Percentiles rank a stretch among this genome's conserved stretches.
Evolutionary conservation across 2,329 filamentous ascomycete genomes (phyloP).

Genomic region (Nigrospora oryzae): DNA sequence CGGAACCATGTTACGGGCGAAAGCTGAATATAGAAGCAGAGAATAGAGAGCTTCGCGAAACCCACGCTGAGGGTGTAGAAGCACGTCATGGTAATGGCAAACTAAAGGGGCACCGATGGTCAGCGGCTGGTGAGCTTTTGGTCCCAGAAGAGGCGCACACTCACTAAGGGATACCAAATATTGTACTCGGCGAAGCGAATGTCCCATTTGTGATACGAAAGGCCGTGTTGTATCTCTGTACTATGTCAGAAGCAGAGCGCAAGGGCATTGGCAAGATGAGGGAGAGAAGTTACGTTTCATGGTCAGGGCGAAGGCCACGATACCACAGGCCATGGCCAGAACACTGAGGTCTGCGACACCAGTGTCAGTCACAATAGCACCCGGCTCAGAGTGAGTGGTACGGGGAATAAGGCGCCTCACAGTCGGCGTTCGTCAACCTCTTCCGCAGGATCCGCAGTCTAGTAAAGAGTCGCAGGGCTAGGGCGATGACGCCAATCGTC

Average conservation of each 20-base stretch:
- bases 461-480: background rate
- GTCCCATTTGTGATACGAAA: constrained; percentile 4
- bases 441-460: background rate
- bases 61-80: constrained; percentile 1
- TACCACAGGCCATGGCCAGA: background rate
- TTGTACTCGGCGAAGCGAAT: background rate
- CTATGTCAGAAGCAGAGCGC: background rate
- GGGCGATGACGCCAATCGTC: background rate
- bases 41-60: constrained; percentile 1
- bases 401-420: background rate
- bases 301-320: background rate
- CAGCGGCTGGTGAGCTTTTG: no score
- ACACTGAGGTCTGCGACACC: background rate
- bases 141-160: background rate
- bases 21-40: constrained; percentile 1
- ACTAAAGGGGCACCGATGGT: background rate
- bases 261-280: background rate
- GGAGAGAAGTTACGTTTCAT: background rate
- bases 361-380: background rate
- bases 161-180: constrained; percentile 2
- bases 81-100: background rate
- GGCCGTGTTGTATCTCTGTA: constrained; percentile 1
- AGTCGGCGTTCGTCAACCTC: background rate
- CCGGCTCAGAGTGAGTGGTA: no score
- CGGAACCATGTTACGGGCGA: constrained; percentile 1